These are phyloP conservation scores for Cladophialophora exuberans DNA, from an alignment of 2,329 filamentous ascomycete species.

Conservation along the genomic window DNA sequence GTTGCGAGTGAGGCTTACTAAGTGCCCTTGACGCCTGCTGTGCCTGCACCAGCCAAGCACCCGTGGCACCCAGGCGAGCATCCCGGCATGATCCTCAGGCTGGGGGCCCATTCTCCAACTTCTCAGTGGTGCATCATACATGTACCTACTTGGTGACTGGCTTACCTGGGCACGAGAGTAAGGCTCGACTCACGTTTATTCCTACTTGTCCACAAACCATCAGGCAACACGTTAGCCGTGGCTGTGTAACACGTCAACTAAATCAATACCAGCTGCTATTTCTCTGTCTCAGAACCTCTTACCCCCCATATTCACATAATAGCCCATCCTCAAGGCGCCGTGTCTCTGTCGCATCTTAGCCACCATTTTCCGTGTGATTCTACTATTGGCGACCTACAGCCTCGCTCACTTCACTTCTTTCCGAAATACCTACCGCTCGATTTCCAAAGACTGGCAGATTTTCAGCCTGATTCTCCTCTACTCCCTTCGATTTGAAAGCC, in stretches of 20 bases:
- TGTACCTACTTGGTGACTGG: too few relatives aligned
- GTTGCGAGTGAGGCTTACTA: not conserved
- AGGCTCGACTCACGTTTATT: constrained; percentile 18
- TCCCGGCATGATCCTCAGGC: too few relatives aligned
- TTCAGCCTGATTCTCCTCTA: too few relatives aligned
- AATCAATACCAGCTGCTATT: not conserved
- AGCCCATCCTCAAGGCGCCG: not conserved
- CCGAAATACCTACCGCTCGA: not conserved
- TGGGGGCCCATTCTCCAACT: too few relatives aligned
- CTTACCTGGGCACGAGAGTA: constrained; percentile 16
- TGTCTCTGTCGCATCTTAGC: not conserved
- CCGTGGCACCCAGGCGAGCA: too few relatives aligned
- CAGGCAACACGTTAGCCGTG: constrained; percentile 24
- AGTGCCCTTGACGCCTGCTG: too few relatives aligned
- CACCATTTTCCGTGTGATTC: constrained; percentile 28
- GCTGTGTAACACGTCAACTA: constrained; percentile 23
- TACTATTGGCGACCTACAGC: constrained; percentile 10
- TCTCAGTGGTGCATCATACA: too few relatives aligned
- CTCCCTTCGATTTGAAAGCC: too few relatives aligned
- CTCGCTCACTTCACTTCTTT: not conserved
- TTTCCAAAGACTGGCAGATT: too few relatives aligned
- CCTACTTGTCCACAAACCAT: constrained; percentile 17
- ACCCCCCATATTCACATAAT: constrained; percentile 1
- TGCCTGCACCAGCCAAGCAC: too few relatives aligned
- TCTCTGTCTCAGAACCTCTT: not conserved